Evolutionary conservation across 129 eudicot genomes (phyloP), one percentile per base, ranked within the genome.

Genomic region (Chrysanthemum makinoi): DNA sequence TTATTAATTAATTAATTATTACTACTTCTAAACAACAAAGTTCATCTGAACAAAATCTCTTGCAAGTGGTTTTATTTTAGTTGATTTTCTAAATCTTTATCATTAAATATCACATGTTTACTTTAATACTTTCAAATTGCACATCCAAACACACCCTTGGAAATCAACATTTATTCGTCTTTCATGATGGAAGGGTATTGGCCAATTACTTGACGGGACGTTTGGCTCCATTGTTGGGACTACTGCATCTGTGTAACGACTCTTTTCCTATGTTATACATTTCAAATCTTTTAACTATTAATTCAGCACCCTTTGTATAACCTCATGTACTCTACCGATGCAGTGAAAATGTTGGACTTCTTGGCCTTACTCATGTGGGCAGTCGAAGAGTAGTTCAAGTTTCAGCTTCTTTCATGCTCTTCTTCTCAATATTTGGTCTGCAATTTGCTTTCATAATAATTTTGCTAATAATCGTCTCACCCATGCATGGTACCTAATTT

Each of bases 311-410:
- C 46, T 5, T 17, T 63, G 18, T 30, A 2, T 6, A 63, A 62
- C n/a, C 7, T 8, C 54, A 30, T 17, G 28, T 44, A 18, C 62
- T 77, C 35, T 52, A 35, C 65, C 2, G 15, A 48, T 86, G 86
- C 89, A 94, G 99, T 39, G 99, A 90, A 83, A 94, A 94, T 77
- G 91, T 90, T 64, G 99, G 99, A 28, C 96, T 94, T 79, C 93
- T 94, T 55, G 99, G 96, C 19, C 75, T 90, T 35, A 94, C 99
- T 62, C 90, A 82, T 52, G 97, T 94, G 19, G 99, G 99, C 57
- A 94, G 99, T 82, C 86, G 99, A 75, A 94, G 99, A 83, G 99
- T 84, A 12, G 94, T 94, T 55, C 97, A 94, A 83, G 80, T 90
- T 43, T 94, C 99, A 19, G 82, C 96, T 22, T 91, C 85, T 77